phyloP scores from a whole-genome alignment of 208 protist genomes.

The Leishmania braziliensis region DNA sequence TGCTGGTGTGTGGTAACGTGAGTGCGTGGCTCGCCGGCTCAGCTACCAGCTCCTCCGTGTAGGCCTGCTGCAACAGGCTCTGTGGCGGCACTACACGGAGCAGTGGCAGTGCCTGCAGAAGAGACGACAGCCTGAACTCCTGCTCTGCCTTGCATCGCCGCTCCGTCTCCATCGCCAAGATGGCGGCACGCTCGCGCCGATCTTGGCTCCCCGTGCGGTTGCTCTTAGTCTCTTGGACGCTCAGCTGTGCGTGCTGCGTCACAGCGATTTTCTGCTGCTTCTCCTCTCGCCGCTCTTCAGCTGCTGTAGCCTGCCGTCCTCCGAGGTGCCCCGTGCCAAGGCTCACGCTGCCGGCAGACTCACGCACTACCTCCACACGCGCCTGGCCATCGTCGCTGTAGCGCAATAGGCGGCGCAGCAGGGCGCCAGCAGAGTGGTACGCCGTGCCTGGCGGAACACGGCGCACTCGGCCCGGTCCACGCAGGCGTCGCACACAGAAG shows the following conservation, averaged over 20 bases:
- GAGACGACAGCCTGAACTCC: conserved; percentile 21
- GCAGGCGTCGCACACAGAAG: conserved; percentile 26
- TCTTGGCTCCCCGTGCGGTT: conserved; percentile 11
- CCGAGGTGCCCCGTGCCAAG: neutral
- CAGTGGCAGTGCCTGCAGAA: conserved; percentile 27
- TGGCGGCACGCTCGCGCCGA: conserved; percentile 19
- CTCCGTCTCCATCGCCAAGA: conserved; percentile 24
- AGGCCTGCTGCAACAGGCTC: conserved; percentile 35
- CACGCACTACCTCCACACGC: conserved; percentile 32
- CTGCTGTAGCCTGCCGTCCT: neutral
- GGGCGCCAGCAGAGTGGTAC: conserved; percentile 51
- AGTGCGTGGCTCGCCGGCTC: neutral
- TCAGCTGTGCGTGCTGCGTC: neutral
- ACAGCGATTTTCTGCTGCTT: neutral
- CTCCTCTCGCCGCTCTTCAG: neutral
- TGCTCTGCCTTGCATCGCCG: conserved; percentile 25
- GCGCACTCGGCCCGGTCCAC: conserved; percentile 50
- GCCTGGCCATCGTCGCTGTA: conserved; percentile 34
- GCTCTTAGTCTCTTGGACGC: neutral
- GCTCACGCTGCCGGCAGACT: neutral
- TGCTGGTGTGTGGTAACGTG: neutral
- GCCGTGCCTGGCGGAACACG: conserved; percentile 45
- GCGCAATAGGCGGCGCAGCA: conserved; percentile 30
- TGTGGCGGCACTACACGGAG: conserved; percentile 40
- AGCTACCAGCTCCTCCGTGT: conserved; percentile 13